These are phyloP conservation scores for Aspergillus vadensis DNA, from an alignment of 2,329 filamentous ascomycete species.

Conservation along the genomic window DNA sequence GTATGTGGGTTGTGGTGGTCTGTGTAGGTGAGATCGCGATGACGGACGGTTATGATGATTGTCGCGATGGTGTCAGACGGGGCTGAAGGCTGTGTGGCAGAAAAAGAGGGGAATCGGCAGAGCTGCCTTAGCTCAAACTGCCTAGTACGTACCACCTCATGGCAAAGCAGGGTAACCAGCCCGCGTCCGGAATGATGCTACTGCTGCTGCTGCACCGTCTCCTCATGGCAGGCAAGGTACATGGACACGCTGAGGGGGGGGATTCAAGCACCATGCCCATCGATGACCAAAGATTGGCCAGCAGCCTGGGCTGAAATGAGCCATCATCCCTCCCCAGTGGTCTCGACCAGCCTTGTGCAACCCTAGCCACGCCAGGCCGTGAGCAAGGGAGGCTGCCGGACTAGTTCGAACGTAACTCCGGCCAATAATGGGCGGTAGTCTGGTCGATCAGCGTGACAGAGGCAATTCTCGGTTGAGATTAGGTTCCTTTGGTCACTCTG, in stretches of 20 bases:
- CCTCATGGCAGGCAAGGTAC: neutral
- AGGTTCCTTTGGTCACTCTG: neutral
- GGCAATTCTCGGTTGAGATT: neutral
- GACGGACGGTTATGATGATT: neutral
- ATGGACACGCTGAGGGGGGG: neutral
- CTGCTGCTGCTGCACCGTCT: neutral
- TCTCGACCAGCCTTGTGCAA: constrained; percentile 2
- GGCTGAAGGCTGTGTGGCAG: neutral
- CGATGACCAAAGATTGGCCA: neutral
- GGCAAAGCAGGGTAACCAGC: neutral
- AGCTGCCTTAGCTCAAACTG: neutral
- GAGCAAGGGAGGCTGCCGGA: neutral
- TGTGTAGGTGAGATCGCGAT: neutral
- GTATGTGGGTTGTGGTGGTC: neutral
- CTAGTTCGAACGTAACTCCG: neutral
- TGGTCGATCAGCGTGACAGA: neutral
- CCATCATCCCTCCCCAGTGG: neutral
- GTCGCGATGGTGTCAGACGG: neutral
- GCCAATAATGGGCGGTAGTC: neutral
- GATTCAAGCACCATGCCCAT: neutral
- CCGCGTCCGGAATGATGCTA: no score
- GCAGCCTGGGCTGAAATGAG: neutral
- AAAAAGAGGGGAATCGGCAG: neutral
- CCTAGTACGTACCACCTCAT: neutral
- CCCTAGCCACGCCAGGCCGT: neutral